Conservation (phyloP, 163 green algal species). For the Volvox carteri region DNA sequence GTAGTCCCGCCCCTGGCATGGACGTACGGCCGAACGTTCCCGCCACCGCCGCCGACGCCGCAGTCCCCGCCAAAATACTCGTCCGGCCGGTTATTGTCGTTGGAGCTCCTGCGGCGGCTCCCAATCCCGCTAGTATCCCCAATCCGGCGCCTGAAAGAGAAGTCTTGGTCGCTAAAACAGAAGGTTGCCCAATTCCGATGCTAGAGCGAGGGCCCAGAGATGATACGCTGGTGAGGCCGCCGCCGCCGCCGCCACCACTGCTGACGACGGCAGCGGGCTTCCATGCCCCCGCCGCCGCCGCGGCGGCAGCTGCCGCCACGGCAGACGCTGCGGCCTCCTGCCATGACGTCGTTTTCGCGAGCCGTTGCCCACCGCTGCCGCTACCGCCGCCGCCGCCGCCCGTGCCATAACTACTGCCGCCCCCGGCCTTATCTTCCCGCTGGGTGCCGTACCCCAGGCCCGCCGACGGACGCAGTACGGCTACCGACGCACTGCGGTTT, state of each 20-base stretch:
- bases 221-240: background rate
- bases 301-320: background rate
- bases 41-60: background rate
- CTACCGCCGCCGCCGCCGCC: background rate
- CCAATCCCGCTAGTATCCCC: background rate
- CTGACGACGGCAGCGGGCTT: background rate
- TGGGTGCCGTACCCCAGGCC: background rate
- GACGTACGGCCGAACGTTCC: too few species aligned
- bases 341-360: background rate
- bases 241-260: too few species aligned
- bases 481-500: background rate
- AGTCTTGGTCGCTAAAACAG: background rate
- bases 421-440: background rate
- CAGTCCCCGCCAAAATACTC: background rate
- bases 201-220: background rate
- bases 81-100: background rate
- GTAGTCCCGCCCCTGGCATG: too few species aligned
- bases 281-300: background rate
- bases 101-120: background rate
- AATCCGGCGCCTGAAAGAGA: background rate
- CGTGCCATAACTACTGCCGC: background rate
- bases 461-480: background rate
- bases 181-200: background rate
- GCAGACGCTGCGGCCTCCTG: constrained; percentile 2
- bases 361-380: background rate